Percentiles rank a stretch among this genome's conserved stretches.
phyloP scores from a whole-genome alignment of 768 basidiomycete genomes.

The Asterophora parasitica region DNA sequence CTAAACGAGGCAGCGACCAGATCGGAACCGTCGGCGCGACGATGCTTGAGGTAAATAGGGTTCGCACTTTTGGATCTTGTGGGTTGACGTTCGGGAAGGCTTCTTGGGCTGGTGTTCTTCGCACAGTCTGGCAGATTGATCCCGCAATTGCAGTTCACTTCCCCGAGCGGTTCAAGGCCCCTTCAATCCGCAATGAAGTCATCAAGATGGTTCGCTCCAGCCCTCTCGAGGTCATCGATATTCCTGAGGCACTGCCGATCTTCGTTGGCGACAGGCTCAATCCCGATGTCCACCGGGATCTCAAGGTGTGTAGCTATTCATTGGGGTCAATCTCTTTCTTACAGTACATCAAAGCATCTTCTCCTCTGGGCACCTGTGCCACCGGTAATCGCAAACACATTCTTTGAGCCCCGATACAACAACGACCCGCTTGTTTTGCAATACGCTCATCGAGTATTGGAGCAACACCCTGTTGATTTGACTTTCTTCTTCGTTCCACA shows the following conservation, averaged over 20 bases:
- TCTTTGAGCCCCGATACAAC: constrained; percentile 81
- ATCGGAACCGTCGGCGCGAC: constrained; percentile 47
- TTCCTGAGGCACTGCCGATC: constrained; percentile 77
- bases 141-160: constrained; percentile 82
- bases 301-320: constrained; percentile 51
- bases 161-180: constrained; percentile 81
- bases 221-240: constrained; percentile 62
- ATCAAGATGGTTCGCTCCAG: constrained; percentile 67
- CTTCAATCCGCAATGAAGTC: constrained; percentile 66
- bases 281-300: constrained; percentile 50
- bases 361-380: constrained; percentile 87
- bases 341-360: constrained; percentile 53
- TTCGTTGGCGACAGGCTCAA: constrained; percentile 74
- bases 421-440: constrained; percentile 85
- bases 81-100: constrained; percentile 29
- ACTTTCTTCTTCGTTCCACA: constrained; percentile 99
- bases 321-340: neutral
- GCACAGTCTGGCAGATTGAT: constrained; percentile 75
- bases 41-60: constrained; percentile 51
- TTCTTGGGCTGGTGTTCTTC: constrained; percentile 63
- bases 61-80: constrained; percentile 9
- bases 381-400: constrained; percentile 73
- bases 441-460: constrained; percentile 93
- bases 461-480: constrained; percentile 89
- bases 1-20: constrained; percentile 61